These are phyloP conservation scores for Colletotrichum tanaceti DNA, from an alignment of 2,329 filamentous ascomycete genomes.

Conservation along the genomic window DNA sequence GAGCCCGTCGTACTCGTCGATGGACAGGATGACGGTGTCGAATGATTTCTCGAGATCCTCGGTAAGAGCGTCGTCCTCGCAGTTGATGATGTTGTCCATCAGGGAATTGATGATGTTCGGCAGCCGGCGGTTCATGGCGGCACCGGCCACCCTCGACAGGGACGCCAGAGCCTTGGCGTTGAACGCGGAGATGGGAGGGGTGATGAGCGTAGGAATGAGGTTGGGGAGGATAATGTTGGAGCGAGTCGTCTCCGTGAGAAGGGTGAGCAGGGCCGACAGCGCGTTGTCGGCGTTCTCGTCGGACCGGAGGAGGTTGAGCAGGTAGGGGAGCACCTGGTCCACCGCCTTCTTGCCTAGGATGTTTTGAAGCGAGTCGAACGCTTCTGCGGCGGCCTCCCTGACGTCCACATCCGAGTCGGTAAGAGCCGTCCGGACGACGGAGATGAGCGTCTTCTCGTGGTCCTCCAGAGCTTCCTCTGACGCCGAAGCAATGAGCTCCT, in stretches of 20 bases:
- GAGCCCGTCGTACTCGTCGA: conserved; percentile 95
- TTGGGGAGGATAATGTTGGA: conserved; percentile 98
- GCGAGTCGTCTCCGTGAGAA: conserved; percentile 91
- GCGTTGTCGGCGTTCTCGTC: conserved; percentile 92
- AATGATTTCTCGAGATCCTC: conserved; percentile 83
- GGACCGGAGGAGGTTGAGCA: conserved; percentile 88
- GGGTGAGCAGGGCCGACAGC: conserved; percentile 88
- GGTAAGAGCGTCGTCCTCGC: conserved; percentile 78
- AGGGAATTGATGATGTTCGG: conserved; percentile 92
- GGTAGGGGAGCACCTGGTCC: conserved; percentile 92
- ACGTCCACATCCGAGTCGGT: conserved; percentile 92
- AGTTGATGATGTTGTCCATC: conserved; percentile 89
- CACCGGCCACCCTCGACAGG: conserved; percentile 88
- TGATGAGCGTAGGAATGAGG: conserved; percentile 91
- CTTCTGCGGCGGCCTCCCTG: conserved; percentile 93
- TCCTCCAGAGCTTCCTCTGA: conserved; percentile 90
- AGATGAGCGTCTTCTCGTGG: conserved; percentile 94
- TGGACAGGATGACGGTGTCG: conserved; percentile 88
- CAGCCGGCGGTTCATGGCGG: conserved; percentile 89
- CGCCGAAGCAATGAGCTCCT: conserved; percentile 91
- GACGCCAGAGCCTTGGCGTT: conserved; percentile 95
- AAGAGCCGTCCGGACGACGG: conserved; percentile 90
- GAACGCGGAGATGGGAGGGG: conserved; percentile 90
- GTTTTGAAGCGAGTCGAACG: conserved; percentile 94
- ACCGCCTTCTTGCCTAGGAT: conserved; percentile 94